Evolutionary conservation across 768 basidiomycete genomes (phyloP).

Genomic region (Auricularia sp.): DNA sequence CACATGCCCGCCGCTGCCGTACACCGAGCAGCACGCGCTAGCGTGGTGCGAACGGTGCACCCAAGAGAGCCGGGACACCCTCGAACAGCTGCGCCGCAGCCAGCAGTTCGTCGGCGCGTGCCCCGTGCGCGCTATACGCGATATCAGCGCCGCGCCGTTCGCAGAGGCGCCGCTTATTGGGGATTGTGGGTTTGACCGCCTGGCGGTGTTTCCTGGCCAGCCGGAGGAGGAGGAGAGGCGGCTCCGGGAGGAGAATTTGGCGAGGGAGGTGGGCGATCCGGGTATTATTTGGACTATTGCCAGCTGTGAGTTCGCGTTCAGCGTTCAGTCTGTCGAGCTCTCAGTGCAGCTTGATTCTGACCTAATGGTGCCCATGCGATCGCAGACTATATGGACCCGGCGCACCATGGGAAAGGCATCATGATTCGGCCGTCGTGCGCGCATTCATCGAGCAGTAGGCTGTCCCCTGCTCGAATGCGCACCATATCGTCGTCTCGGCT

Average conservation of each 20-base stretch:
- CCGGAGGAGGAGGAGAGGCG: conserved; percentile 19
- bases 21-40: conserved; percentile 32
- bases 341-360: neutral
- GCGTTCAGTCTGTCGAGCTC: neutral
- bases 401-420: conserved; percentile 58
- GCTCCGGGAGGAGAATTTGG: conserved; percentile 30
- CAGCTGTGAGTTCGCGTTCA: conserved; percentile 32
- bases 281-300: conserved; percentile 50
- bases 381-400: conserved; percentile 49
- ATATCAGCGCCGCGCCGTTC: neutral
- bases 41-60: conserved; percentile 24
- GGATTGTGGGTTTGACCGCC: conserved; percentile 24
- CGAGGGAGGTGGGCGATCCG: conserved; percentile 37
- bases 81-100: conserved; percentile 19
- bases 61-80: conserved; percentile 20
- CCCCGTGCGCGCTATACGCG: neutral
- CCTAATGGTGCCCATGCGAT: no score
- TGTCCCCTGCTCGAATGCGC: conserved; percentile 53
- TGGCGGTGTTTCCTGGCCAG: conserved; percentile 18
- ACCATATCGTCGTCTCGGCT: conserved; percentile 33
- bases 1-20: conserved; percentile 42
- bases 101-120: neutral
- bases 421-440: conserved; percentile 51
- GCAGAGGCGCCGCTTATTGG: neutral
- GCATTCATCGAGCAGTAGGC: conserved; percentile 50